Conservation (phyloP, 768 basidiomycete species). For the Mycena rosella region DNA sequence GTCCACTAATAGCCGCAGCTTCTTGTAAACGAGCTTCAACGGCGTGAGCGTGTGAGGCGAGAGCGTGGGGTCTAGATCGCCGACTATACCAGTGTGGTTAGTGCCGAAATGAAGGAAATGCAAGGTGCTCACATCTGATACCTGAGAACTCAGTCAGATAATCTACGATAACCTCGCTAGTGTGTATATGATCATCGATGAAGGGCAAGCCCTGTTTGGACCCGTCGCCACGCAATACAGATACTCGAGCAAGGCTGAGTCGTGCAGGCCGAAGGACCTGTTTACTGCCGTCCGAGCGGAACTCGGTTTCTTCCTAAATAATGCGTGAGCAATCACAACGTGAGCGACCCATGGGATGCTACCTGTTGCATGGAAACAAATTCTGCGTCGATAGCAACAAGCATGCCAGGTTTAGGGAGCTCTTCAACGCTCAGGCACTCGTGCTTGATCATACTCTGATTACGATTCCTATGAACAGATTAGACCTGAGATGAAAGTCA, state of each 20-base stretch:
- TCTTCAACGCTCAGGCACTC: conserved; percentile 79
- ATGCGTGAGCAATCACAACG: background rate
- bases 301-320: conserved; percentile 91
- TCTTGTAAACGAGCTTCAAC: conserved; percentile 98
- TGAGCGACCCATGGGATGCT: conserved; percentile 8
- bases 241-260: conserved; percentile 93
- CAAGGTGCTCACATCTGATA: conserved; percentile 78
- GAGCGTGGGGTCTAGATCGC: conserved; percentile 88
- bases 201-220: conserved; percentile 87
- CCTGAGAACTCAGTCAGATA: conserved; percentile 98
- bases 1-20: conserved; percentile 92
- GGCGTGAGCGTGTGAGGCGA: conserved; percentile 94
- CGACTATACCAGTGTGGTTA: conserved; percentile 64
- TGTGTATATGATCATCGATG: conserved; percentile 98
- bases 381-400: conserved; percentile 97
- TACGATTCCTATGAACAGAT: conserved; percentile 72
- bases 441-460: conserved; percentile 81
- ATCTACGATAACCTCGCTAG: conserved; percentile 94
- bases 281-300: conserved; percentile 93
- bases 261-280: conserved; percentile 93
- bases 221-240: conserved; percentile 90
- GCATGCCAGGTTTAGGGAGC: conserved; percentile 85
- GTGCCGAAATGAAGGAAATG: conserved; percentile 6
- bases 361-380: conserved; percentile 98
- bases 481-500: background rate